Percentiles rank a stretch among this genome's conserved stretches.
Conservation (phyloP, 2,329 filamentous ascomycete genomes). For the Neofusicoccum parvum region DNA sequence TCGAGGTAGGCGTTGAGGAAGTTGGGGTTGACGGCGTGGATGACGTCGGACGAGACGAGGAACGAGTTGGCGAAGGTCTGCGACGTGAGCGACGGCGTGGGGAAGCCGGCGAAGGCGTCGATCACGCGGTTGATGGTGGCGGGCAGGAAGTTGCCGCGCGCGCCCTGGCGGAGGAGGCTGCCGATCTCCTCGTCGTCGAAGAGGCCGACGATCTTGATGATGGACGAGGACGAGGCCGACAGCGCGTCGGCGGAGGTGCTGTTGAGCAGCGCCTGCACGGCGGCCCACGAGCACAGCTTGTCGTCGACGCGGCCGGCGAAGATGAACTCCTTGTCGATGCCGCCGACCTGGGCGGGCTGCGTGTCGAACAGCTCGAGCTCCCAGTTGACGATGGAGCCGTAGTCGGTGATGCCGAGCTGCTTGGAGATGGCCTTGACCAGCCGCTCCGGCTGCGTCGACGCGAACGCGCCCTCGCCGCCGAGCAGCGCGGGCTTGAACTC, state of each 20-base stretch:
- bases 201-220: conserved; percentile 87
- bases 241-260: conserved; percentile 60
- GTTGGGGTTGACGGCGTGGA: conserved; percentile 92
- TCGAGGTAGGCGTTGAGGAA: conserved; percentile 82
- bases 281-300: conserved; percentile 94
- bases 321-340: conserved; percentile 90
- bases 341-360: conserved; percentile 80
- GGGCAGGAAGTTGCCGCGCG: conserved; percentile 84
- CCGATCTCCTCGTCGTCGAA: conserved; percentile 98
- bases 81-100: conserved; percentile 62
- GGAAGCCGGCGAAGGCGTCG: conserved; percentile 61
- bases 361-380: conserved; percentile 93
- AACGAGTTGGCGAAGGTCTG: conserved; percentile 91
- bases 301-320: conserved; percentile 95
- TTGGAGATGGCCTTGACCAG: conserved; percentile 81
- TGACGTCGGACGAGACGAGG: conserved; percentile 89
- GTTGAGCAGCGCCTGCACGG: conserved; percentile 78
- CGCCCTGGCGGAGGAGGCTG: conserved; percentile 85
- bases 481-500: conserved; percentile 48
- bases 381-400: conserved; percentile 85
- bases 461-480: conserved; percentile 72
- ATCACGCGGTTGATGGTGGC: conserved; percentile 78
- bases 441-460: conserved; percentile 78
- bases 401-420: conserved; percentile 73
- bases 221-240: conserved; percentile 56